Conservation (phyloP, 202 grass and related monocot species). For the Saccharum hybrid region DNA sequence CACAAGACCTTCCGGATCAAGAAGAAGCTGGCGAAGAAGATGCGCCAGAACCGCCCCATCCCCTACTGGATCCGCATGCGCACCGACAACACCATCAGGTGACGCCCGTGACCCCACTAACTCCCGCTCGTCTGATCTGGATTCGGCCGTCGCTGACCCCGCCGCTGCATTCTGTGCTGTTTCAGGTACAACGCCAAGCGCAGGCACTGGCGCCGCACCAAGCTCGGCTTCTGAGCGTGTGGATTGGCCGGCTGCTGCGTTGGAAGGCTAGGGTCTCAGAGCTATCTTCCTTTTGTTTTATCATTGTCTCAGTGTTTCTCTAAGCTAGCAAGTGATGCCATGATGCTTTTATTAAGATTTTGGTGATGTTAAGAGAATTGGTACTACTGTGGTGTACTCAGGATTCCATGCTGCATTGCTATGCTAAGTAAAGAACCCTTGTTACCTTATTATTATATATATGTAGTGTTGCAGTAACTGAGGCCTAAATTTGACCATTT, state of each 20-base stretch:
- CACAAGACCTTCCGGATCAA: constrained; percentile 99
- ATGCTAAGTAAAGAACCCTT: constrained; percentile 40
- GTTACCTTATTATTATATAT: background rate
- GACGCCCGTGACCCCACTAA: background rate
- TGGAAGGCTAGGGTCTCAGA: constrained; percentile 27
- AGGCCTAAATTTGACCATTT: no score
- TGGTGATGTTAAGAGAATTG: constrained; percentile 19
- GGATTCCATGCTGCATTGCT: constrained; percentile 28
- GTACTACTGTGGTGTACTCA: constrained; percentile 33
- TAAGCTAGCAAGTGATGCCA: constrained; percentile 53
- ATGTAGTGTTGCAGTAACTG: background rate
- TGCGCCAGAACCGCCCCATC: constrained; percentile 97
- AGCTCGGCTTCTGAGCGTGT: constrained; percentile 75
- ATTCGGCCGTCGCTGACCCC: background rate
- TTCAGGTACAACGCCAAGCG: constrained; percentile 93
- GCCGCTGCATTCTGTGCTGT: background rate
- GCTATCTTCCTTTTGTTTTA: constrained; percentile 40
- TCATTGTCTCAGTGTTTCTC: constrained; percentile 38
- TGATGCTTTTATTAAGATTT: constrained; percentile 39
- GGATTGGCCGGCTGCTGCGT: constrained; percentile 10
- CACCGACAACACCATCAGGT: constrained; percentile 98
- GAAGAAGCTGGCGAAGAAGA: constrained; percentile 99
- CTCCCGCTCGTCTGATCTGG: background rate
- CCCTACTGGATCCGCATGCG: constrained; percentile 98
- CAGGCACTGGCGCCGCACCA: constrained; percentile 98